Conservation (phyloP, 345 rosid genomes). For the Pistacia integerrima region DNA sequence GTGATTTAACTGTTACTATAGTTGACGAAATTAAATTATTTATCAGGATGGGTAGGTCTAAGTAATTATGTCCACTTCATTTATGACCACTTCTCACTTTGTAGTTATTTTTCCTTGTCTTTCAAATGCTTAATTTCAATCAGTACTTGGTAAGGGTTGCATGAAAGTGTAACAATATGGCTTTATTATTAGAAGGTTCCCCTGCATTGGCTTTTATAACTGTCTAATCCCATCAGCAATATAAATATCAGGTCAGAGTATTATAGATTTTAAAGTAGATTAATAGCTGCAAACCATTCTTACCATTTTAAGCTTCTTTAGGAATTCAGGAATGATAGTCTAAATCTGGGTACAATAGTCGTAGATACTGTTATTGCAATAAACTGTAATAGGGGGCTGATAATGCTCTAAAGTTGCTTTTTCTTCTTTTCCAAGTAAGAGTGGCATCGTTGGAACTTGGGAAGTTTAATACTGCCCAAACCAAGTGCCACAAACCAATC, state of each 20-base stretch:
- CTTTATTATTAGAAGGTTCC: not conserved
- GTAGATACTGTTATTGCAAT: not conserved
- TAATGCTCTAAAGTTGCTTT: constrained; percentile 26
- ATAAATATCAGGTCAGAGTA: not conserved
- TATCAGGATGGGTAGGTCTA: constrained; percentile 1
- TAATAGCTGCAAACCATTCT: not conserved
- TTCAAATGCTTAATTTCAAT: not conserved
- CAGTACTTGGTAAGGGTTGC: not conserved
- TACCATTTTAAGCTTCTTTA: not conserved
- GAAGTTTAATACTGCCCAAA: constrained; percentile 58
- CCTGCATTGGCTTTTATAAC: not conserved
- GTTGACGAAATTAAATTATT: not conserved
- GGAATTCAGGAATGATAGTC: not conserved
- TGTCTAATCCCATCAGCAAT: not conserved
- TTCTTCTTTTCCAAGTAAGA: constrained; percentile 52
- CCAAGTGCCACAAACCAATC: constrained; percentile 59
- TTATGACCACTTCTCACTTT: not conserved
- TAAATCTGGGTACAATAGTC: not conserved
- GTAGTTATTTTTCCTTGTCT: not conserved
- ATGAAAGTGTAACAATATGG: not conserved
- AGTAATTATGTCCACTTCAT: not conserved
- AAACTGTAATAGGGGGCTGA: not conserved
- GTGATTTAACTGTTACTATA: not conserved
- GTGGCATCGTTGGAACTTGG: constrained; percentile 40
- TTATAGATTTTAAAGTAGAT: not conserved